Evolutionary conservation across 2,329 filamentous ascomycete species (phyloP), one percentile per base, ranked within the genome.

Genomic region (Pseudogymnoascus sp.): DNA sequence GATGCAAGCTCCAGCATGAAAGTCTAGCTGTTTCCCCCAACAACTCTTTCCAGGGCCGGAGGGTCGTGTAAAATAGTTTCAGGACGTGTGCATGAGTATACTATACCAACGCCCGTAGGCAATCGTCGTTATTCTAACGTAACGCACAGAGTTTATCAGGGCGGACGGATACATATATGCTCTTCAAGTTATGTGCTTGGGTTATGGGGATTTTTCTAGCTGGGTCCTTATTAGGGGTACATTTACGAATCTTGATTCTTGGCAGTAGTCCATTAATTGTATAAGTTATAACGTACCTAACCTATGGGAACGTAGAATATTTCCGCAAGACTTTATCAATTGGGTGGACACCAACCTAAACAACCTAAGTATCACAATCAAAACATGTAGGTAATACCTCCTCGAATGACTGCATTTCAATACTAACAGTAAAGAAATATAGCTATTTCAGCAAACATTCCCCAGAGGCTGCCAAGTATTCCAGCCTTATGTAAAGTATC

Each of bases 401-500:
- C 2, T 23, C 9, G 18, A 23, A 7, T 16, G 11, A 21, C 18
- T 43, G 12, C 5, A 23, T 43, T 21, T 7, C 7, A 6, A 43
- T 43, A 43, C 40, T 43, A 42, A 42, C 11, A 21, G 9, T 5
- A 21, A 43, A 23, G 3, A 43, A 21, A 43, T 43, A 12, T 12
- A 43, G 18, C 3, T 43, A 43, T 46, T 46, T 25, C 16, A 18
- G 21, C 21, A 14, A 14, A 46, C 21, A 23, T 46, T 46, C 12
- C 12, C 12, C 11, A n/a, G 42, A 46, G 5, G 18, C 21, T 25
- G 5, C 42, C 42, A 14, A 25, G 12, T 43, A 5, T 14, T 14
- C 5, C 3, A 46, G 18, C 16, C 40, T 70, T 66, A 0, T 77
- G 77, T 59, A 79, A 82, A 77, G 82, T 78, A 69, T 81, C 81